Evolutionary conservation across 495 filamentous ascomycete species (phyloP).

Genomic region (Corynascus novoguineensis): DNA sequence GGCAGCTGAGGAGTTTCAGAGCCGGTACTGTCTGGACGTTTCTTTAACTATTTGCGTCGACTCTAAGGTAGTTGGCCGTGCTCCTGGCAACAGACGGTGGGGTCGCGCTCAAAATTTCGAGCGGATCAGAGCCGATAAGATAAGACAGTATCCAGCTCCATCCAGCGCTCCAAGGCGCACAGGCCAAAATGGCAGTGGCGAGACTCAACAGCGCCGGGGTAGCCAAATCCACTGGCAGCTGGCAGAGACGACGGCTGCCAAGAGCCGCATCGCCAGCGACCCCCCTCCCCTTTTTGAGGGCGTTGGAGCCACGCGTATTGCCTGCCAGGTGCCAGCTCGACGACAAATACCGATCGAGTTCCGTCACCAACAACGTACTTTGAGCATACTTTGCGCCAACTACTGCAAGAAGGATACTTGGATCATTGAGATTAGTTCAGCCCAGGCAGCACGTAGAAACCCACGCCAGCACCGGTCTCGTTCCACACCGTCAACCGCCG

Average conservation of each 20-base stretch:
- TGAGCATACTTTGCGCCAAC: conserved; percentile 1
- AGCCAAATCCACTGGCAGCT: conserved; percentile 4
- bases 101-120: conserved; percentile 24
- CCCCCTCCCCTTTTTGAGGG: conserved; percentile 2
- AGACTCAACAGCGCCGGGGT: not conserved
- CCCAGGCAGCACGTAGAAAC: not conserved
- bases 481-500: not conserved
- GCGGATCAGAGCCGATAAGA: conserved; percentile 18
- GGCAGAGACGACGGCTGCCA: conserved; percentile 27
- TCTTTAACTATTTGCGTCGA: not conserved
- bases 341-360: not conserved
- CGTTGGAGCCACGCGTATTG: not conserved
- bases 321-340: conserved; percentile 8
- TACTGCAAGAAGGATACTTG: conserved; percentile 1
- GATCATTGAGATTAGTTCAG: not conserved
- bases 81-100: conserved; percentile 13
- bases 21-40: not conserved
- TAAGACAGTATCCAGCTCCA: too few species aligned
- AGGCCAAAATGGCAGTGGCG: not conserved
- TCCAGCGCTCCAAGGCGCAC: too few species aligned
- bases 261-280: conserved; percentile 15
- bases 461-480: not conserved
- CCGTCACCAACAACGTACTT: conserved; percentile 1
- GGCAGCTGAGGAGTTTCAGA: not conserved
- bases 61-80: not conserved